These are phyloP conservation scores for Macrolepiota dolichaula DNA, from an alignment of 768 basidiomycete genomes.

Conservation along the genomic window DNA sequence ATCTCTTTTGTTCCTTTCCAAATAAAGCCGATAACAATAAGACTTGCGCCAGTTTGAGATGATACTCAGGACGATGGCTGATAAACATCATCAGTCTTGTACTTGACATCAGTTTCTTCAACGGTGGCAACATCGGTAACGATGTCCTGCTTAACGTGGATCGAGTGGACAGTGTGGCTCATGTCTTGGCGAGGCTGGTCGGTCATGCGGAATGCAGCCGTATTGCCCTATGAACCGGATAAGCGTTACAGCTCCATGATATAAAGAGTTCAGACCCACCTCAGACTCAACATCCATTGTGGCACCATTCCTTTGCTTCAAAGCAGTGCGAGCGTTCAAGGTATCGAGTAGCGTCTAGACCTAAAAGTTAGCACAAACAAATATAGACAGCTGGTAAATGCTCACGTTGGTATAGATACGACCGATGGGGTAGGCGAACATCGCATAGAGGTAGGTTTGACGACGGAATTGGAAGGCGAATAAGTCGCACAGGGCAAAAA, in stretches of 20 bases:
- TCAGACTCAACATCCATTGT: slow-evolving; percentile 26
- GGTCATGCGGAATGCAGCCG: slow-evolving; percentile 26
- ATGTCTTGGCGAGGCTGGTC: slow-evolving; percentile 18
- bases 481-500: slow-evolving; percentile 50
- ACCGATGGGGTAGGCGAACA: slow-evolving; percentile 33
- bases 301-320: slow-evolving; percentile 20
- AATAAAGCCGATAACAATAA: too few relatives aligned
- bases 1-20: too few relatives aligned
- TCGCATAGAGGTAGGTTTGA: slow-evolving; percentile 31
- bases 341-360: slow-evolving; percentile 39
- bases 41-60: not conserved
- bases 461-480: slow-evolving; percentile 35
- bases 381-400: slow-evolving; percentile 15
- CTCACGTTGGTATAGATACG: slow-evolving; percentile 48
- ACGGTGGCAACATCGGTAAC: slow-evolving; percentile 17
- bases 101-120: slow-evolving; percentile 18
- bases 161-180: slow-evolving; percentile 20
- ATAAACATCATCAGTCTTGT: slow-evolving; percentile 17
- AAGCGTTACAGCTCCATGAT: not conserved
- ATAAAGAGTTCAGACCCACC: slow-evolving; percentile 10
- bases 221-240: slow-evolving; percentile 1
- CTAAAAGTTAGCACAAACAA: not conserved
- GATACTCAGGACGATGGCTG: not conserved
- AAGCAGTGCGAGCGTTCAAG: slow-evolving; percentile 25
- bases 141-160: slow-evolving; percentile 28